Base-by-base conservation (phyloP, 352 stramenopile genomes). In the Phytopythium kandeliae region DNA sequence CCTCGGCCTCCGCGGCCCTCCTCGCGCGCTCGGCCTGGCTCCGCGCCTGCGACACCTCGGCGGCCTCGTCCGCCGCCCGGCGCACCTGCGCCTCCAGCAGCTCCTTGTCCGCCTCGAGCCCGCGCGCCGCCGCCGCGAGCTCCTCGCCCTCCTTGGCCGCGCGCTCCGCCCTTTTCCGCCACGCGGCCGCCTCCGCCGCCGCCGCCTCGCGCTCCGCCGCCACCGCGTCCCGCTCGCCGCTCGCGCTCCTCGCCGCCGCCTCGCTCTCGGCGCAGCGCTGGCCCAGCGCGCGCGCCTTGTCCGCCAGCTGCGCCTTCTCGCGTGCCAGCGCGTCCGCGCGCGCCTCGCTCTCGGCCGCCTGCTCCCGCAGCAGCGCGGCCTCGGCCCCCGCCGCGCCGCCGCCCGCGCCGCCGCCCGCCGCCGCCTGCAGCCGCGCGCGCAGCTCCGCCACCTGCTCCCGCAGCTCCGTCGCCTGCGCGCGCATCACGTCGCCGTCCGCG, bases 111-210 rank as follows among this genome's bases (percentile, higher is more conserved):
- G 64, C 51, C 34, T 60, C 54, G 26, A 64, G 43, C 41, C 55
- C 34, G 10, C 52, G 62, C 41, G 38, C 46, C 42, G 25, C 65
- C 48, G 41, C 22, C 21, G 48, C 58, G 25, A 66, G 48, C 21
- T 57, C 19, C 42, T 81, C 63, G 4, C 37, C n/a, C 21, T 81
- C 65, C 48, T 69, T 71, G 19, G 52, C 50, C 45, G 71, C 67
- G 19, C 71, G 65, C 1, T 73, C 67, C 5, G 60, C 48, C 13
- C 54, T 62, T 0, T 64, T 60, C 60, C 63, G 68, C 62, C 55
- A 74, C 30, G 74, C 75, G 6, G 4, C 25, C 12, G 60, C 4
- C 37, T 81, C 70, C 16, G 48, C 16, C 11, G 38, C 47, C 3
- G 49, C 9, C 0, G 30, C 47, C 28, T 71, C 51, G 1, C 55